Percentiles rank a stretch among this genome's conserved stretches.
Conservation (phyloP, 371 early-diverging fungal genomes). For the Mortierella sp. region DNA sequence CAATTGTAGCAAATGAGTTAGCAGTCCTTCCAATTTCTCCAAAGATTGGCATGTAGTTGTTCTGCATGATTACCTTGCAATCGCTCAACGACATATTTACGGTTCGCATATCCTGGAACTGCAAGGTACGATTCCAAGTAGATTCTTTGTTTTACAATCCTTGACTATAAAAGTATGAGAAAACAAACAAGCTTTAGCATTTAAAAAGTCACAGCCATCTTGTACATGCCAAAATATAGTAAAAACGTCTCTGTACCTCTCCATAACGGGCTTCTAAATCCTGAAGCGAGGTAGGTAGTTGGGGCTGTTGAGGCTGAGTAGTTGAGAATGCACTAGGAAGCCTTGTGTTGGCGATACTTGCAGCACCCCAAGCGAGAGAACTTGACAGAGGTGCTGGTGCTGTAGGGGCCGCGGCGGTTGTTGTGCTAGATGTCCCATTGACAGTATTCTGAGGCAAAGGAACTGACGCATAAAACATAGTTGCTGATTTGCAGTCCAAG, state of each 20-base stretch:
- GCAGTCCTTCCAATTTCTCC: not conserved
- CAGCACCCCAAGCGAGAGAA: constrained; percentile 55
- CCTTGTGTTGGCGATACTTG: constrained; percentile 40
- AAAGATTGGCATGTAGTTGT: not conserved
- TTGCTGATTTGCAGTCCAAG: constrained; percentile 55
- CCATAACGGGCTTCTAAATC: constrained; percentile 53
- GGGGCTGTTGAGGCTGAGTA: constrained; percentile 40
- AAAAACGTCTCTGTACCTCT: no score
- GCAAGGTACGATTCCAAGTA: constrained; percentile 48
- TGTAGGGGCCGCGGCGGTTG: constrained; percentile 22
- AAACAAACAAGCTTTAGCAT: not conserved
- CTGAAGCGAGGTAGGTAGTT: constrained; percentile 43
- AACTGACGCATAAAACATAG: constrained; percentile 51
- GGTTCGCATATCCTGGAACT: constrained; percentile 49
- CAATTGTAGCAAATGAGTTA: not conserved
- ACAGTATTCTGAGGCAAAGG: constrained; percentile 36
- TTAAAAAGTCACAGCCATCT: no score
- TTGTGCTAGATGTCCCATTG: constrained; percentile 20
- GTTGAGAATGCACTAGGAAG: constrained; percentile 41
- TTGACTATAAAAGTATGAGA: not conserved
- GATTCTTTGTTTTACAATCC: constrained; percentile 38
- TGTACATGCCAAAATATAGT: no score
- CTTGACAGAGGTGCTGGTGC: constrained; percentile 28
- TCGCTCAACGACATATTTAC: constrained; percentile 53
- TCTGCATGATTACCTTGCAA: constrained; percentile 30